A percentile compares a stretch with the other conserved stretches of the same genome.
Evolutionary conservation across 192 early-diverging fungal species (phyloP).

Genomic region (Allomyces javanicus): DNA sequence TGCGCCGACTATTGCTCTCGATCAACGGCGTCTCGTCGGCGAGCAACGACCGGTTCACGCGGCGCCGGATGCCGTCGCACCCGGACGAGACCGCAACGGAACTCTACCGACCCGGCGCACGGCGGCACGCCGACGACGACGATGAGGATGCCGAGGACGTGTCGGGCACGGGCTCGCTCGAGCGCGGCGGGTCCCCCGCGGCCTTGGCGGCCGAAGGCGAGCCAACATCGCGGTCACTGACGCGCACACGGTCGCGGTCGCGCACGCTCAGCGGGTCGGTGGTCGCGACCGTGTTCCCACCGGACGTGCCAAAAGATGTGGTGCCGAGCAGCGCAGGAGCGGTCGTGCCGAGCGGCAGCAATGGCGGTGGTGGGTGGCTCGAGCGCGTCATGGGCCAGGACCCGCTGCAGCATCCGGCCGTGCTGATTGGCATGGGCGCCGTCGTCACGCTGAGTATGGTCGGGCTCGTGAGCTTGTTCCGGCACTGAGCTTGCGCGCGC

Average conservation of each 20-base stretch:
- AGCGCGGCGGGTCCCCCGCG: background rate
- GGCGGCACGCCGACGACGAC: no score
- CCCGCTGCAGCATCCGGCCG: background rate
- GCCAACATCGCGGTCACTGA: background rate
- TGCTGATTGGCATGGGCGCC: background rate
- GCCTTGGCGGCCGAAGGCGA: background rate
- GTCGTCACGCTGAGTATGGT: background rate
- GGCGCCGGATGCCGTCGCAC: background rate
- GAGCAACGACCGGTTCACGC: background rate
- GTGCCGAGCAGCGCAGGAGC: background rate
- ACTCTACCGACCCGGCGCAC: background rate
- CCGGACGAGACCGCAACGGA: background rate
- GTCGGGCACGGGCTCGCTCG: background rate
- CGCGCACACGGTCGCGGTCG: background rate
- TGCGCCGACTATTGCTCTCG: slow-evolving; percentile 52
- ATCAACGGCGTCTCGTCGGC: slow-evolving; percentile 12
- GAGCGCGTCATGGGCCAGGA: background rate
- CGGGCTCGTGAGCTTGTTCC: background rate
- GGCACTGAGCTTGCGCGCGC: background rate
- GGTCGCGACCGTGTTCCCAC: no score
- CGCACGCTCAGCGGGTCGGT: no score
- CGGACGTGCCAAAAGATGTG: no score
- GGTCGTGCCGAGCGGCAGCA: background rate
- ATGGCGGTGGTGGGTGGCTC: background rate
- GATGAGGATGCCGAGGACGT: no score